Percentiles rank a stretch among this genome's conserved stretches.
Evolutionary conservation across 257 asterid species (phyloP).

Genomic region (Salvia miltiorrhiza): DNA sequence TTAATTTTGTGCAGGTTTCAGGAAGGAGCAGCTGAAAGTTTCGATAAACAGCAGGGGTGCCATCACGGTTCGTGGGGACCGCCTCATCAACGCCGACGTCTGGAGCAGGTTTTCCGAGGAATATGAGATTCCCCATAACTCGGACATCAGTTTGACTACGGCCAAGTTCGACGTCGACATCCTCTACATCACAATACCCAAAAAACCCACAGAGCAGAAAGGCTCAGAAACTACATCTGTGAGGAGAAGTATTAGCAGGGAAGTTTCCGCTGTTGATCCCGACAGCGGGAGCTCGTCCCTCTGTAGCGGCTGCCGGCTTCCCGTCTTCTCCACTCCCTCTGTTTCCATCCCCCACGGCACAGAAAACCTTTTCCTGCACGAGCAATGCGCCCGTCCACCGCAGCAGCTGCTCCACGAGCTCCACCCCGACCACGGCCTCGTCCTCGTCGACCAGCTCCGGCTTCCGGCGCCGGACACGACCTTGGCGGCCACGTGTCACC

Average conservation of each 20-base stretch:
- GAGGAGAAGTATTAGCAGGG: background rate
- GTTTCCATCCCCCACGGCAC: background rate
- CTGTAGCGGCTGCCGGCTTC: background rate
- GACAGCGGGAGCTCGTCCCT: background rate
- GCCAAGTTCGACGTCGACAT: constrained; percentile 49
- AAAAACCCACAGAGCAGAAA: background rate
- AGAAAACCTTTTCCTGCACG: background rate
- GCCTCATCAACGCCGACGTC: constrained; percentile 37
- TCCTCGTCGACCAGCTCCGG: background rate
- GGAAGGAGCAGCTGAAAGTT: constrained; percentile 45
- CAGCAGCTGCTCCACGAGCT: background rate
- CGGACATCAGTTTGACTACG: constrained; percentile 29
- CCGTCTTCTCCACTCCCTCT: background rate
- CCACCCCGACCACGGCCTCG: background rate
- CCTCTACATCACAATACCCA: constrained; percentile 51
- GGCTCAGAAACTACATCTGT: background rate
- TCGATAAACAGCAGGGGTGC: constrained; percentile 45
- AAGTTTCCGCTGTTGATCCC: background rate
- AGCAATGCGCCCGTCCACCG: background rate
- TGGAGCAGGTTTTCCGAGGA: constrained; percentile 65
- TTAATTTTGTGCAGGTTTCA: constrained; percentile 33
- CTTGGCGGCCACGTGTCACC: background rate
- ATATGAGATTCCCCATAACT: constrained; percentile 39
- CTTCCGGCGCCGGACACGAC: background rate
- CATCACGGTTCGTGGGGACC: constrained; percentile 54